phyloP scores from a whole-genome alignment of 2,329 filamentous ascomycete species.

The Daldinia sp. region DNA sequence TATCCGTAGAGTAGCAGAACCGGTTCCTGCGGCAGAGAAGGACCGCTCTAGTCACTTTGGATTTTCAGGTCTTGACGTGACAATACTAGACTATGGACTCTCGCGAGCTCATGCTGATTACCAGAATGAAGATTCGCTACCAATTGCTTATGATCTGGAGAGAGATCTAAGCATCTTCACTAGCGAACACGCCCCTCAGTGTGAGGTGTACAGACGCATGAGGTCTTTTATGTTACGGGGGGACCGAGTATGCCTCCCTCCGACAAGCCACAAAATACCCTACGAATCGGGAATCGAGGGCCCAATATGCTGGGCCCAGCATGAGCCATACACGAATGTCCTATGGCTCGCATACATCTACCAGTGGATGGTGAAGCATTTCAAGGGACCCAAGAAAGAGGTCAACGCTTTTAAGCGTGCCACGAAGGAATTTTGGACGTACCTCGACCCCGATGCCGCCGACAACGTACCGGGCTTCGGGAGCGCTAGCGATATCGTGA shows the following conservation, averaged over 20 bases:
- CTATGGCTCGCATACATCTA: constrained; percentile 74
- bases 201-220: constrained; percentile 72
- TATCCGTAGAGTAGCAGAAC: constrained; percentile 59
- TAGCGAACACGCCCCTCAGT: constrained; percentile 70
- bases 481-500: constrained; percentile 67
- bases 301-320: constrained; percentile 65
- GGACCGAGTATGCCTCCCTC: constrained; percentile 63
- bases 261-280: constrained; percentile 60
- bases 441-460: constrained; percentile 65
- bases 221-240: constrained; percentile 67
- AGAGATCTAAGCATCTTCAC: constrained; percentile 70
- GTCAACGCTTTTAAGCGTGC: constrained; percentile 60
- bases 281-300: constrained; percentile 62
- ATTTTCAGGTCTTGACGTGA: constrained; percentile 71
- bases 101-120: constrained; percentile 66
- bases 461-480: constrained; percentile 63
- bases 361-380: constrained; percentile 63
- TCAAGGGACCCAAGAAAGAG: constrained; percentile 60
- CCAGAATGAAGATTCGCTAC: constrained; percentile 50
- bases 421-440: constrained; percentile 66
- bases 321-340: constrained; percentile 73
- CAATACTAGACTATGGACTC: constrained; percentile 74
- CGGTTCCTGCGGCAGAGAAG: constrained; percentile 50
- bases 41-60: constrained; percentile 61
- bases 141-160: constrained; percentile 70